Base-by-base conservation (phyloP, 805 yeast genomes). In the Brettanomyces anomalus region DNA sequence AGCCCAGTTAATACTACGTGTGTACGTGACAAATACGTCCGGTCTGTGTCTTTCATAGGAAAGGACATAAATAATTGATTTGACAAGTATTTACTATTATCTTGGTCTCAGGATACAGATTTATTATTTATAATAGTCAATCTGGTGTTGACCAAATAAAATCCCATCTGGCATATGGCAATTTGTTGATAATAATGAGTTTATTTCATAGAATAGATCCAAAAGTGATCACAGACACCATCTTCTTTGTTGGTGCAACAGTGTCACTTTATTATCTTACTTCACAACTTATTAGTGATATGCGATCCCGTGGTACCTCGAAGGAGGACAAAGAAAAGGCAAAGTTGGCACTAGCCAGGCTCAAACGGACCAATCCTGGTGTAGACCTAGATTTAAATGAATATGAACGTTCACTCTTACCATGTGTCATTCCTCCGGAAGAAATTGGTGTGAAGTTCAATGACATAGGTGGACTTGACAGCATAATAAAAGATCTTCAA, bases 381-480 rank as follows among this genome's bases (percentile, higher is more conserved):
- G 49, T 75, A 30, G 65, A 71, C 24, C 57, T 81, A 8, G 72
- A 68, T 7, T 67, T 85, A 35, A 81, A 78, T 20, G 76, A 71
- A 43, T 89, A 93, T 59, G 98, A 93, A 58, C 75, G 76, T 47
- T 68, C 77, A n/a, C 74, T 93, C 2, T 64, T 93, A 44, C 78
- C 83, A 13, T 78, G 84, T 13, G 85, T 90, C 24, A 81, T 93
- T 6, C 75, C 86, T 1, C 95, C 97, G 0, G 80, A 78, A 2
- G 97, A 88, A 45, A 85, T 93, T 36, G 70, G 74, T 20, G 83
- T 82, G 4, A 68, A 76, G 11, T 93, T 93, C 59, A 70, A 68
- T 30, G 96, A 89, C 57, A 77, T 93, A 43, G 98, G 97, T 15
- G 98, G 98, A 0, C 67, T 93, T 33, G 93, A 85, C 42, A 68